Evolutionary conservation across 2,329 filamentous ascomycete species (phyloP), one percentile per base, ranked within the genome.

Genomic region (Penicillium palitans): DNA sequence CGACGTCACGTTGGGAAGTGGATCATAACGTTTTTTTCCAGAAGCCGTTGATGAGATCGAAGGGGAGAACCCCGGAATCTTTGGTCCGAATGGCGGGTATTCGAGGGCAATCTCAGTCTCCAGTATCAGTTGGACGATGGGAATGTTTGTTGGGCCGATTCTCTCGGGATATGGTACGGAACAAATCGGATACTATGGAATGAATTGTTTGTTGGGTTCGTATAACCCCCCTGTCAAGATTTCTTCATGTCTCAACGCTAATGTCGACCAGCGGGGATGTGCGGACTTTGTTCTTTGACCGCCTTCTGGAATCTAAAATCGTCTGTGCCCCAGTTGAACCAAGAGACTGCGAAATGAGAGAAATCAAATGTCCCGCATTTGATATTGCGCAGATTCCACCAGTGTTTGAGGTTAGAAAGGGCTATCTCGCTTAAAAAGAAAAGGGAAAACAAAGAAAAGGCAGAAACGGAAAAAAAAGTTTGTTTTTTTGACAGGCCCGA

Each of bases 81-180:
- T 70, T 24, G 68, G 67, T 3, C 61, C 61, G 3, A 66, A 68
- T 52, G 68, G 68, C 13, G 68, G 67, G 0, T 70, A 67, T 44
- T 70, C 67, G 2, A 57, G 66, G 6, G 67, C 61, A 5, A 56
- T 68, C 10, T 70, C 65, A n/a, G 55, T 70, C 9, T 51, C 60
- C 2, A 69, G 62, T 48, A 59, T 69, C 41, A 66, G 68, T 47
- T 70, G 66, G 65, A 67, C 64, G 0, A 21, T 56, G 2, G 68
- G 68, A 9, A 50, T 65, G 24, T 63, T 71, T 19, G n/a, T 68
- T 29, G 63, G 67, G 6, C 66, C 66, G 2, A 61, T 69, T 27
- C 10, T 67, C 0, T 61, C 67, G 6, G 67, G 67, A 2, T 59
- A 56, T 39, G 47, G 67, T 4, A 60, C 58, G 12, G 66, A 69